Base-by-base conservation (phyloP, 2,329 filamentous ascomycete species). In the Xylariaceae sp. region DNA sequence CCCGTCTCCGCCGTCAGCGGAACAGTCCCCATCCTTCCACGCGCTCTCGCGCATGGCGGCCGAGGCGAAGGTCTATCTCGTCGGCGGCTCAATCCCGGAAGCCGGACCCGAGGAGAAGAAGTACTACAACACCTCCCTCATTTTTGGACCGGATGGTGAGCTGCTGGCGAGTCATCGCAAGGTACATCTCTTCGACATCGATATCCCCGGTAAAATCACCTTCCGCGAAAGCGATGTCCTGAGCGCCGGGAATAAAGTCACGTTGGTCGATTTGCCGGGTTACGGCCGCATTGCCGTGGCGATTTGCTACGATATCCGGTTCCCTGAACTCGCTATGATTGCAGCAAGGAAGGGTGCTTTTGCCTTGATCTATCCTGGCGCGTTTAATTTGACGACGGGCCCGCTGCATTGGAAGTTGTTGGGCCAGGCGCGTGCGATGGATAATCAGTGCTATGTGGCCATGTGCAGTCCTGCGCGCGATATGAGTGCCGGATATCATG, bases 231-330 rank as follows among this genome's bases (percentile, higher is more conserved):
- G 88, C 56, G 92, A 97, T 63, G 91, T 97, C 45, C 82, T 99
- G 39, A 88, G 84, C 18, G 87, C 93, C 0, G 94, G 94, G 0
- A 88, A 93, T 76, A 87, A 90, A 71, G 77, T 97, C 61, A 96
- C 93, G 0, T 76, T 97, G 2, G 80, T 97, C 30, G 89, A 96
- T 65, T 78, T 97, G 35, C 90, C 92, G 2, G 91, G 89, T 65
- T 96, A 96, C 74, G 94, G 94, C 61, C 88, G 85, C 73, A 84
- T 99, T 63, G 92, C 85, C 3, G 78, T 99, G 3, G 92, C 90
- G 37, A 97, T 99, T 72, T 99, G 94, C 82, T 99, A 99, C 77
- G 94, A 99, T 75, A 85, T 99, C 57, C 90, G 94, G 47, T 99
- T 99, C 78, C 93, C 94, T 0, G 94, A 97, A 76, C 80, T 96